Percentiles rank a stretch among this genome's conserved stretches.
These are phyloP conservation scores for Golovinomyces cichoracearum DNA, from an alignment of 2,329 filamentous ascomycete species.

Conservation along the genomic window DNA sequence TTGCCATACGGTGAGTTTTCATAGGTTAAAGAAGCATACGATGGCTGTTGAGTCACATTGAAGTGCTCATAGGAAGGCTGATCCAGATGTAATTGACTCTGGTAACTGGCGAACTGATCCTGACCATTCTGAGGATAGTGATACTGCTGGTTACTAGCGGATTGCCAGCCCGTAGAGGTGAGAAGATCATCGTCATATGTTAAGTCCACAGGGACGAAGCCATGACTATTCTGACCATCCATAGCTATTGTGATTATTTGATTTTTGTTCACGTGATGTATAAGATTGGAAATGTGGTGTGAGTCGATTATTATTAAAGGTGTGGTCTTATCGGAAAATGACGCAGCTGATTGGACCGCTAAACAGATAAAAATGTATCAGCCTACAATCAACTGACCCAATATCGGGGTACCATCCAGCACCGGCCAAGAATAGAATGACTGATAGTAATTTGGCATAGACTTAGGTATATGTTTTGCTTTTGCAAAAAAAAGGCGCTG, in stretches of 20 bases:
- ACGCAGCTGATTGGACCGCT: constrained; percentile 8
- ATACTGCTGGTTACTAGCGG: constrained; percentile 6
- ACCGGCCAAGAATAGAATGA: constrained; percentile 1
- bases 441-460: not conserved
- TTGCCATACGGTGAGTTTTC: constrained; percentile 11
- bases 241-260: constrained; percentile 4
- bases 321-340: constrained; percentile 1
- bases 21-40: constrained; percentile 8
- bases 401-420: constrained; percentile 1
- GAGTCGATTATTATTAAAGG: constrained; percentile 1
- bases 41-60: constrained; percentile 9
- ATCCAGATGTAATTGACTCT: not conserved
- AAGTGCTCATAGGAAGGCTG: constrained; percentile 9
- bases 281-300: not conserved
- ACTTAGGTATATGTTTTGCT: constrained; percentile 1
- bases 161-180: constrained; percentile 8
- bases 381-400: constrained; percentile 4
- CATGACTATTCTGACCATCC: constrained; percentile 11
- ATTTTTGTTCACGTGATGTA: constrained; percentile 1
- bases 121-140: constrained; percentile 4
- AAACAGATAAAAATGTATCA: constrained; percentile 12
- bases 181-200: constrained; percentile 12
- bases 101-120: constrained; percentile 6
- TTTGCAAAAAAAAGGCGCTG: not conserved
- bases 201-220: constrained; percentile 10